Percentiles rank a stretch among this genome's conserved stretches.
Evolutionary conservation across 2,329 filamentous ascomycete genomes (phyloP).

Genomic region (Lasiodiplodia hormozganensis): DNA sequence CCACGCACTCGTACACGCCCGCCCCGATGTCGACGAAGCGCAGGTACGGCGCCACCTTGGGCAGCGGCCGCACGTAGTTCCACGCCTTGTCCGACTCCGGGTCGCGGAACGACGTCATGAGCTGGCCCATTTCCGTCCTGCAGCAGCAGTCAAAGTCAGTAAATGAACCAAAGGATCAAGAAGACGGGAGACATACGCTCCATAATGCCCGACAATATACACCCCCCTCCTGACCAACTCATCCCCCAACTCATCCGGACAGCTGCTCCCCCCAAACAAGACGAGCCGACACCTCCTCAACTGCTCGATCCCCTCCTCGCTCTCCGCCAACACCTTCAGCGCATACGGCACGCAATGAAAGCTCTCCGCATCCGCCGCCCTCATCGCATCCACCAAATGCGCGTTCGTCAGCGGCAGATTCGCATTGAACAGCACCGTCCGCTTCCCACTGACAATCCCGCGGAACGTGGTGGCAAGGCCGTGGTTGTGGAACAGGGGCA

Average conservation of each 20-base stretch:
- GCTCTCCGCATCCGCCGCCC: slow-evolving; percentile 53
- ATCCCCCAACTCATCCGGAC: slow-evolving; percentile 66
- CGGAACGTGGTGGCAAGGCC: slow-evolving; percentile 31
- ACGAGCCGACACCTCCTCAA: slow-evolving; percentile 60
- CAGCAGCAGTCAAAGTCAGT: neutral
- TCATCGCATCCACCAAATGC: slow-evolving; percentile 56
- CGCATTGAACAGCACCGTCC: slow-evolving; percentile 62
- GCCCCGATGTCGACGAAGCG: slow-evolving; percentile 4
- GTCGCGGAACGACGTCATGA: slow-evolving; percentile 65
- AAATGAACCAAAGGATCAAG: neutral
- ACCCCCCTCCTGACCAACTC: slow-evolving; percentile 60
- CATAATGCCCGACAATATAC: slow-evolving; percentile 64
- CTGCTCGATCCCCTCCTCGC: slow-evolving; percentile 58
- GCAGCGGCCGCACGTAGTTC: slow-evolving; percentile 63
- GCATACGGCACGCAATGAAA: slow-evolving; percentile 70
- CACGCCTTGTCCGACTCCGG: slow-evolving; percentile 61
- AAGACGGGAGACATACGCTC: slow-evolving; percentile 49
- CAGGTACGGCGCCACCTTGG: slow-evolving; percentile 47
- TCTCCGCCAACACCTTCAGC: slow-evolving; percentile 68
- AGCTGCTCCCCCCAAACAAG: slow-evolving; percentile 64
- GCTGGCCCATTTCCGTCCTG: slow-evolving; percentile 64
- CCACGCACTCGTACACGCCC: slow-evolving; percentile 21
- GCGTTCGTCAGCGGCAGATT: slow-evolving; percentile 61
- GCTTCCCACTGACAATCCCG: slow-evolving; percentile 49
- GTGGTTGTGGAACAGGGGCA: slow-evolving; percentile 32